These are phyloP conservation scores for Poronia punctata DNA, from an alignment of 495 filamentous ascomycete species.

Conservation along the genomic window DNA sequence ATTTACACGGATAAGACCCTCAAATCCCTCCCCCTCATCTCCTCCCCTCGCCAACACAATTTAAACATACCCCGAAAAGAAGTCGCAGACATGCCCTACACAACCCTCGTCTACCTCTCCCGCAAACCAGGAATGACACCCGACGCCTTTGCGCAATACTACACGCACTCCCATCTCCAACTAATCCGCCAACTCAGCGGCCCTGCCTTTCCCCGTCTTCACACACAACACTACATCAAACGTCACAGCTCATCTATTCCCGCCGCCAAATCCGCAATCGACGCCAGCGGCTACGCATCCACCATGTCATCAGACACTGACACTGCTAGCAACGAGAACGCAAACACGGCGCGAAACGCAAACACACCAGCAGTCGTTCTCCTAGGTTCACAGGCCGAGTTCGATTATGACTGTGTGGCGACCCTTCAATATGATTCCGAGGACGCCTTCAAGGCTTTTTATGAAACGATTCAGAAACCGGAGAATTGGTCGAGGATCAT, in stretches of 20 bases:
- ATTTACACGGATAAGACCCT: background rate
- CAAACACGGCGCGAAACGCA: slow-evolving; percentile 7
- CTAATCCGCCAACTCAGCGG: slow-evolving; percentile 23
- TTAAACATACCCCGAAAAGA: background rate
- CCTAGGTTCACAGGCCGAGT: slow-evolving; percentile 30
- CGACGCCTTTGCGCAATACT: slow-evolving; percentile 26
- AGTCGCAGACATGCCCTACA: slow-evolving; percentile 14
- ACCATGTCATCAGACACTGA: no score
- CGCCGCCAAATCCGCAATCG: no score
- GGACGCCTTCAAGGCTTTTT: slow-evolving; percentile 23
- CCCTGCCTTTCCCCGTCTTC: slow-evolving; percentile 18
- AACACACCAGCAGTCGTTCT: slow-evolving; percentile 24
- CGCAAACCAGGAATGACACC: slow-evolving; percentile 28
- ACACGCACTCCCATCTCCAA: slow-evolving; percentile 26
- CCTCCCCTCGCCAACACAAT: background rate
- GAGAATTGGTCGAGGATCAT: slow-evolving; percentile 18
- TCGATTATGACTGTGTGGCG: slow-evolving; percentile 34
- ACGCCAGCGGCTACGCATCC: no score
- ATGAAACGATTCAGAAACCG: slow-evolving; percentile 15
- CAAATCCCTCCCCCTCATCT: background rate
- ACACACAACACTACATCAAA: slow-evolving; percentile 25
- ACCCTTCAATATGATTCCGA: slow-evolving; percentile 30
- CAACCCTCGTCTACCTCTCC: slow-evolving; percentile 17
- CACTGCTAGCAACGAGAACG: background rate
- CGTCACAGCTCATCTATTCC: no score